Conservation (phyloP, 805 yeast species). For the Yamadazyma takamatsuzukensis region DNA sequence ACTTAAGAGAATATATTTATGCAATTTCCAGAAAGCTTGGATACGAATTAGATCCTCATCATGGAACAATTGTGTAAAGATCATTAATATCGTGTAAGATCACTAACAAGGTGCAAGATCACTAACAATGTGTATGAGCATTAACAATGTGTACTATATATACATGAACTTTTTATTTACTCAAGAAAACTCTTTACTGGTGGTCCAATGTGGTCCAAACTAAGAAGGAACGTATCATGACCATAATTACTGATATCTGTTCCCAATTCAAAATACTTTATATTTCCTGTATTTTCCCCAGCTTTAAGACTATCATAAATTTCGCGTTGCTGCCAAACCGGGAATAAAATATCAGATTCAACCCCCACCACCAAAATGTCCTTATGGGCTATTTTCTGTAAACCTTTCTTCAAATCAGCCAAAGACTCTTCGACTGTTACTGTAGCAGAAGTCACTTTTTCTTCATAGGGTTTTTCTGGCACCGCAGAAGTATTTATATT, state of each 20-base stretch:
- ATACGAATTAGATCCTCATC: constrained; percentile 55
- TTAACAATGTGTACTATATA: background rate
- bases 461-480: constrained; percentile 51
- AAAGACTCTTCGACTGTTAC: constrained; percentile 53
- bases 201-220: constrained; percentile 73
- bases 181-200: constrained; percentile 63
- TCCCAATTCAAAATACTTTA: constrained; percentile 70
- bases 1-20: constrained; percentile 45
- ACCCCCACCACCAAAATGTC: constrained; percentile 82
- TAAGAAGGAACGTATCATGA: constrained; percentile 85
- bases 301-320: constrained; percentile 57
- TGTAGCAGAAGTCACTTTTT: constrained; percentile 45
- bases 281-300: constrained; percentile 18
- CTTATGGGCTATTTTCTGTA: constrained; percentile 57
- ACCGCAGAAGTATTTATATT: constrained; percentile 21
- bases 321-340: constrained; percentile 92
- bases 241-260: constrained; percentile 79
- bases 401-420: constrained; percentile 63
- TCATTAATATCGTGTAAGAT: background rate
- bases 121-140: background rate
- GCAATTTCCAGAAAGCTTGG: constrained; percentile 56
- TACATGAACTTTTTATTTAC: constrained; percentile 1
- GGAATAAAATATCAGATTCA: constrained; percentile 88
- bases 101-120: background rate
- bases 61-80: constrained; percentile 44